Base-by-base conservation (phyloP, 176 grass and related monocot genomes). In the Thinopyrum elongatum region DNA sequence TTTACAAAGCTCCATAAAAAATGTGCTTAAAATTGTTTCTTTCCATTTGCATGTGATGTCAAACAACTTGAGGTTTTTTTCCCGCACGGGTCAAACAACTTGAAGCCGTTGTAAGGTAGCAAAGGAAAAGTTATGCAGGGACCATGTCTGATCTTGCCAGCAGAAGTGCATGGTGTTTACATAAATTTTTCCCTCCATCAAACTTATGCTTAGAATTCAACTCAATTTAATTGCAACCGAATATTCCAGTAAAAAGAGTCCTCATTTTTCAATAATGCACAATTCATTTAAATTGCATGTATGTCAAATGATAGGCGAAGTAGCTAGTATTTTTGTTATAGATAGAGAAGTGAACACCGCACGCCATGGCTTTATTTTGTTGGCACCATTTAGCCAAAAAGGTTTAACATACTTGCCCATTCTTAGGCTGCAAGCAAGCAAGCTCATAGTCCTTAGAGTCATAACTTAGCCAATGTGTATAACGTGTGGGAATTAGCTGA, bases 1-100 rank as follows among this genome's bases (percentile, higher is more conserved):
- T 51, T 78, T 67, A 87, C 62, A 41, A 78, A 10, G 36, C 39
- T 87, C 53, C 51, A 22, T 76, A 80, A n/a, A 76, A 53, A 75
- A 9, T 29, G 25, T 27, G 70, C 13, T 46, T 27, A 31, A 74
- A 14, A 73, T 39, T 44, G 30, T 36, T 68, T 60, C 42, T 29
- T 35, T 80, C n/a, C 19, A 38, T 83, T 80, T 87, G 58, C 26
- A 79, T 1, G 3, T 25, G 42, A 13, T 49, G 28, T 33, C 64
- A 47, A 80, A 87, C 3, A 74, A 78, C 9, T 59, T 59, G 23
- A 31, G 39, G 16, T 2, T 17, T 21, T 21, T 55, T 55, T 55
- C 0, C 15, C 15, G 6, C 51, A 15, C 0, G 51, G 51, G 51
- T 3, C 17, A 55, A 55, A 55, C 16, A 55, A 6, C 51, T 55